Percentiles rank a stretch among this genome's conserved stretches.
Evolutionary conservation across 2,329 filamentous ascomycete species (phyloP).

Genomic region (Incumbomyces delicatus): DNA sequence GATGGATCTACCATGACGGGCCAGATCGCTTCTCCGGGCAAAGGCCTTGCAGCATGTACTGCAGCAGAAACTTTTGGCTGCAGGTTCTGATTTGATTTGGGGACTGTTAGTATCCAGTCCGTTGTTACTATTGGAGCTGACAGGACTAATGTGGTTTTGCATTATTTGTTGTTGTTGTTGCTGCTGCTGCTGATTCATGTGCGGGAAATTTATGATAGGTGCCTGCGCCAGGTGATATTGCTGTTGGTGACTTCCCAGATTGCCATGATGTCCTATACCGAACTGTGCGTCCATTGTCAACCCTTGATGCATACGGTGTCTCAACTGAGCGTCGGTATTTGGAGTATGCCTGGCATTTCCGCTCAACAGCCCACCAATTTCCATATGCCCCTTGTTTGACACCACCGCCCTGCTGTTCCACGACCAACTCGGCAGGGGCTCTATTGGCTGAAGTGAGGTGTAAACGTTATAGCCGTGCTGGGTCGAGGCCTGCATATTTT

Average conservation of each 20-base stretch:
- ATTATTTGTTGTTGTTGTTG: constrained; percentile 45
- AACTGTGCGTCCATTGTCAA: constrained; percentile 28
- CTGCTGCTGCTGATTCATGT: constrained; percentile 34
- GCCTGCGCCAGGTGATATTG: constrained; percentile 44
- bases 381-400: constrained; percentile 29
- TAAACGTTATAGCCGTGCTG: constrained; percentile 10
- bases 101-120: constrained; percentile 31
- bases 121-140: constrained; percentile 13
- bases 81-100: constrained; percentile 35
- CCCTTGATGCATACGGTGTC: constrained; percentile 37
- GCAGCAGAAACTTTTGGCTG: constrained; percentile 75
- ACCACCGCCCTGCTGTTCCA: constrained; percentile 11
- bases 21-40: constrained; percentile 84
- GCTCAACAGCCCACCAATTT: constrained; percentile 44
- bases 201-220: constrained; percentile 38
- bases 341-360: constrained; percentile 33
- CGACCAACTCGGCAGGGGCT: constrained; percentile 4
- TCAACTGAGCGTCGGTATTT: constrained; percentile 33
- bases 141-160: constrained; percentile 33
- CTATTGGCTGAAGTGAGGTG: constrained; percentile 10
- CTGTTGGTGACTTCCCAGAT: constrained; percentile 30
- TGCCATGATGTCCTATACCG: background rate
- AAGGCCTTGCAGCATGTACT: constrained; percentile 86
- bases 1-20: constrained; percentile 69
- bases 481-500: constrained; percentile 16